Evolutionary conservation across 345 rosid genomes (phyloP), one percentile per base, ranked within the genome.

Genomic region (Physaria fendleri): DNA sequence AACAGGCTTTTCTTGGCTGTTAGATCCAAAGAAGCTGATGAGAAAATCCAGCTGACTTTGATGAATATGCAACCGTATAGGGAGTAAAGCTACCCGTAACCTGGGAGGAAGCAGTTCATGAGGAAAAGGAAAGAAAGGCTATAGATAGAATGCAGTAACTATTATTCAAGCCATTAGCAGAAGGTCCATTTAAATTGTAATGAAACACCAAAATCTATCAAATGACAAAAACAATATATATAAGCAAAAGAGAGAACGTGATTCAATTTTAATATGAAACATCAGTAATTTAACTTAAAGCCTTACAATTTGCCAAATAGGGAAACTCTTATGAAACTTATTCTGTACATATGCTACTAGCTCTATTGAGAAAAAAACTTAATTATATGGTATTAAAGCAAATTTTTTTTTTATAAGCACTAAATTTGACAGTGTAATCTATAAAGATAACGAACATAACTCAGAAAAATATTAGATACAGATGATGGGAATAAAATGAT

Each of bases 41-140:
- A 93, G 89, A 74, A 93, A 93, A 71, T 93, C 97, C 64, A 89
- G 82, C 30, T 93, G 99, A 72, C 84, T 69, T 75, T 93, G 99
- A 78, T 89, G 97, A 74, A 93, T 92, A 75, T 87, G 97, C 75
- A 93, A 74, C 62, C 74, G 74, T 65, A 87, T 56, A 69, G 99
- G 97, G 73, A 89, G 90, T 54, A 87, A 66, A 27, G 90, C 87
- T 54, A 85, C 59, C 55, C 76, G 77, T 65, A 89, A 79, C 80
- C 97, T 93, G 84, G 17, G 48, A 70, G 58, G 47, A 57, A 53
- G 50, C 65, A 71, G 44, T 56, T 60, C 11, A 55, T 44, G 59
- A 71, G 63, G 29, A 16, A 15, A 45, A 44, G 15, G 56, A 37
- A 54, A 62, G 13, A 21, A 52, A 5, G 9, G 30, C 27, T 53